These are phyloP conservation scores for Fusarium mundagurra DNA, from an alignment of 2,329 filamentous ascomycete species.

Conservation along the genomic window DNA sequence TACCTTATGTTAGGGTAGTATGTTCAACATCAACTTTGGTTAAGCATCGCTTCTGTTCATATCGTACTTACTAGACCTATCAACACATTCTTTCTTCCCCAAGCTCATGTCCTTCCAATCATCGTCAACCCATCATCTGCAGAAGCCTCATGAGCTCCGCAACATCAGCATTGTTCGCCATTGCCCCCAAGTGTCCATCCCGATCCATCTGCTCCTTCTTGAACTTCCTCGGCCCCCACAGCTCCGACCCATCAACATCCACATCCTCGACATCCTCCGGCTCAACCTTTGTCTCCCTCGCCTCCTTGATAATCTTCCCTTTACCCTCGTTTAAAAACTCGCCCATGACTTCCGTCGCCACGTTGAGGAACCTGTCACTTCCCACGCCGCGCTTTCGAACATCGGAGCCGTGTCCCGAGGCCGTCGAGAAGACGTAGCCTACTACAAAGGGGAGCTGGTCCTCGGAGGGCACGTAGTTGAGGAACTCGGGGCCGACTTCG, in stretches of 20 bases:
- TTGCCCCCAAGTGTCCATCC: not conserved
- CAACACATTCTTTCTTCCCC: not conserved
- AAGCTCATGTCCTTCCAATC: not conserved
- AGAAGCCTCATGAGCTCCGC: not conserved
- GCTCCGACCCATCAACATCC: not conserved
- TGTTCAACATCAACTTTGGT: no score
- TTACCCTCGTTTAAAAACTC: not conserved
- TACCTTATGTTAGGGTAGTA: not conserved
- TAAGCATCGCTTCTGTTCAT: not conserved
- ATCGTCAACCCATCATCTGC: not conserved
- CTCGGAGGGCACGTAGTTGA: not conserved
- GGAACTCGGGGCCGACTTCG: not conserved
- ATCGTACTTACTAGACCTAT: not conserved
- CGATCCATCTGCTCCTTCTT: not conserved
- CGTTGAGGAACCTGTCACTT: not conserved
- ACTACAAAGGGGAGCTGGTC: slow-evolving; percentile 7
- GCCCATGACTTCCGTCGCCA: not conserved
- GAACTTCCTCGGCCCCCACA: not conserved
- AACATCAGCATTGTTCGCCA: not conserved
- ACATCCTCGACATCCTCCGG: not conserved
- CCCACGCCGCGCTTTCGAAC: not conserved
- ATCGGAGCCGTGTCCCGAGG: slow-evolving; percentile 3
- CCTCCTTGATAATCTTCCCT: not conserved
- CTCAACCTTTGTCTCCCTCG: not conserved
- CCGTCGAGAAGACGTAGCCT: slow-evolving; percentile 47